A percentile compares a stretch with the other conserved stretches of the same genome.
These are phyloP conservation scores for Neurospora sp. DNA, from an alignment of 495 filamentous ascomycete species.

Conservation along the genomic window DNA sequence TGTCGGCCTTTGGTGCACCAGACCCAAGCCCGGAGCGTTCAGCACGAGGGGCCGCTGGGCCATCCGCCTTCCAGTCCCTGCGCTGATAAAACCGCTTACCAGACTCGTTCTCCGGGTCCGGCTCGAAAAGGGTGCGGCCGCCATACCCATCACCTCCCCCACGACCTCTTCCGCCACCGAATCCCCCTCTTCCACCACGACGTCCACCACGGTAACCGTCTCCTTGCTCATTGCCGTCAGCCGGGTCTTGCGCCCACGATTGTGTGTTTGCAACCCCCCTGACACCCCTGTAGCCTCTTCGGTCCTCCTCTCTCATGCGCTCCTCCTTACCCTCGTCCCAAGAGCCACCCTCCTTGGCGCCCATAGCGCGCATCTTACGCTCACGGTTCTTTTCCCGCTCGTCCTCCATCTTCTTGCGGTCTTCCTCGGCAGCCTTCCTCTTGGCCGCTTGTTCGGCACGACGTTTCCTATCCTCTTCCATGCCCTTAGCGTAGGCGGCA, in stretches of 20 bases:
- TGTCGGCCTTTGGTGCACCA: conserved; percentile 11
- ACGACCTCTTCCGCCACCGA: conserved; percentile 9
- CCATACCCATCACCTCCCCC: conserved; percentile 9
- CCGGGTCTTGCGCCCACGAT: background rate
- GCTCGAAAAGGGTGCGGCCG: background rate
- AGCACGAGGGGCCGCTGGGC: background rate
- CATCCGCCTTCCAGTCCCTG: background rate
- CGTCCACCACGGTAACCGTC: conserved; percentile 10
- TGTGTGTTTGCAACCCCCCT: conserved; percentile 16
- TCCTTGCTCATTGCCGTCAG: conserved; percentile 16
- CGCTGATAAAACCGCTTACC: background rate
- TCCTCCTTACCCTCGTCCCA: conserved; percentile 38
- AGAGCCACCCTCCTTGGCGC: conserved; percentile 28
- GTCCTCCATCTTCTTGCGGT: conserved; percentile 36
- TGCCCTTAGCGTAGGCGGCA: conserved; percentile 36
- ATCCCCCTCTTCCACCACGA: conserved; percentile 16
- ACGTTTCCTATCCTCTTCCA: conserved; percentile 39
- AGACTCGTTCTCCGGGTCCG: background rate
- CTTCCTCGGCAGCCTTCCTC: conserved; percentile 29
- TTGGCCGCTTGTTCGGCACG: conserved; percentile 32
- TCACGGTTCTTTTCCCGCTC: conserved; percentile 38
- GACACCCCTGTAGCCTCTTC: conserved; percentile 24
- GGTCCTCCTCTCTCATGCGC: conserved; percentile 20
- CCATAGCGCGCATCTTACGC: conserved; percentile 38
- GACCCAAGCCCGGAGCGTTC: background rate